Percentiles rank a stretch among this genome's conserved stretches.
phyloP scores from a whole-genome alignment of 2,329 filamentous ascomycete genomes.

The Epichloe typhina region DNA sequence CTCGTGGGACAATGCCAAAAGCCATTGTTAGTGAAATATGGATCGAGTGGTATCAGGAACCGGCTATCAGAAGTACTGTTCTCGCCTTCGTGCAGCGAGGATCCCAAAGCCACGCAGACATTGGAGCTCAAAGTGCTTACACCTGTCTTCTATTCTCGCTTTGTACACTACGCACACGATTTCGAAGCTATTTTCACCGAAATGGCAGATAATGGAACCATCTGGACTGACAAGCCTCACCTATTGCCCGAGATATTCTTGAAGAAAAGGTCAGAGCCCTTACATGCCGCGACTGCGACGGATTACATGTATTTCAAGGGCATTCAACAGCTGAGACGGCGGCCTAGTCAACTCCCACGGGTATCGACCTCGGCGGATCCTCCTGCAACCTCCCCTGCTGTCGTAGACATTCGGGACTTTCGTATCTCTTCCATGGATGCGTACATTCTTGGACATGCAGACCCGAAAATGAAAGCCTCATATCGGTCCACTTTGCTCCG shows the following conservation, averaged over 20 bases:
- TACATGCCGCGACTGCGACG: slow-evolving; percentile 20
- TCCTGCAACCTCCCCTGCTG: background rate
- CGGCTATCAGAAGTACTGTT: slow-evolving; percentile 24
- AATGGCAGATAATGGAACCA: slow-evolving; percentile 42
- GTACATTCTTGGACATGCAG: slow-evolving; percentile 26
- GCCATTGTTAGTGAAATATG: slow-evolving; percentile 38
- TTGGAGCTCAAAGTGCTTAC: slow-evolving; percentile 47
- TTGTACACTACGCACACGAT: slow-evolving; percentile 49
- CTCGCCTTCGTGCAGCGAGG: slow-evolving; percentile 16
- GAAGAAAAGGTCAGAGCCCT: slow-evolving; percentile 23
- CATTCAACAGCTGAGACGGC: slow-evolving; percentile 30
- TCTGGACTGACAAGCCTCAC: slow-evolving; percentile 42
- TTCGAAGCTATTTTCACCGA: slow-evolving; percentile 50
- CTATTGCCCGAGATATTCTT: slow-evolving; percentile 33
- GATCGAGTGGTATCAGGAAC: slow-evolving; percentile 33
- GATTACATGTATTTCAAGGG: slow-evolving; percentile 30
- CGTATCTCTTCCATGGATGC: slow-evolving; percentile 39
- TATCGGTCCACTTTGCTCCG: slow-evolving; percentile 27
- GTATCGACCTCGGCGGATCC: slow-evolving; percentile 26
- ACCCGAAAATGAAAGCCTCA: slow-evolving; percentile 12
- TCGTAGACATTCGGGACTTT: slow-evolving; percentile 31
- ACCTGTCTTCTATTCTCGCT: slow-evolving; percentile 53
- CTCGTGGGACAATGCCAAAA: slow-evolving; percentile 33
- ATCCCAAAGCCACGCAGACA: slow-evolving; percentile 15
- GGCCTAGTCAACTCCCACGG: slow-evolving; percentile 27